phyloP scores from a whole-genome alignment of 1,284 basidiomycete species.

The Boletus sp. region DNA sequence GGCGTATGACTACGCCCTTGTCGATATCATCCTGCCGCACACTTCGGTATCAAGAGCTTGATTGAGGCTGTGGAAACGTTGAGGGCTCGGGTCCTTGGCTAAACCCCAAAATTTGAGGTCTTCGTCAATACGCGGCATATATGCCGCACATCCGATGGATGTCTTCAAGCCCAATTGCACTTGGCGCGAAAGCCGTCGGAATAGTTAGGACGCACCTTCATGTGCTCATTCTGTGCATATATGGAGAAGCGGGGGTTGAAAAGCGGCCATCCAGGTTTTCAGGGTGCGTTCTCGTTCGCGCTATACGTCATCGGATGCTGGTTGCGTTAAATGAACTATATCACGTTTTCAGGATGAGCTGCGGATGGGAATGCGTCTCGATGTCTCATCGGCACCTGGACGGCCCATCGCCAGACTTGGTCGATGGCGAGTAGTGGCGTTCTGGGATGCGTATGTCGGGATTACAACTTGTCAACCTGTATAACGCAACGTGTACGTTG shows the following conservation, averaged over 20 bases:
- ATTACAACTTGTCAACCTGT: constrained; percentile 42
- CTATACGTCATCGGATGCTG: constrained; percentile 13
- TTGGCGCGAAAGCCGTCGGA: constrained; percentile 62
- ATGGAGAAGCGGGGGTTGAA: constrained; percentile 58
- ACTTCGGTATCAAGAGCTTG: constrained; percentile 63
- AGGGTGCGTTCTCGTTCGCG: constrained; percentile 25
- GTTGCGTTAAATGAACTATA: background rate
- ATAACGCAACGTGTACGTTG: constrained; percentile 49
- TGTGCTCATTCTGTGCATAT: constrained; percentile 65
- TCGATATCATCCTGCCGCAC: constrained; percentile 61
- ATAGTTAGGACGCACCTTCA: too few relatives aligned
- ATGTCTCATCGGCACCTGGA: constrained; percentile 52
- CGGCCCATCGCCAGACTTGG: too few relatives aligned
- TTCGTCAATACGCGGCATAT: constrained; percentile 70
- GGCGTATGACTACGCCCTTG: constrained; percentile 60
- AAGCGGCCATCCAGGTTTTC: constrained; percentile 48
- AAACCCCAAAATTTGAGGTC: constrained; percentile 54
- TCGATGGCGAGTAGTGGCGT: constrained; percentile 40
- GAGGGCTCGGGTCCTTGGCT: constrained; percentile 44
- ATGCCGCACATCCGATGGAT: constrained; percentile 60
- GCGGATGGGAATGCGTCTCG: constrained; percentile 54
- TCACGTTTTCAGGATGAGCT: constrained; percentile 39
- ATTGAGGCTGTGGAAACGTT: constrained; percentile 59
- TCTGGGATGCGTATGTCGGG: constrained; percentile 37
- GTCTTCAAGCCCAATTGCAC: constrained; percentile 69